Base-by-base conservation (phyloP, 2,329 filamentous ascomycete species). In the Diaporthe citri region DNA sequence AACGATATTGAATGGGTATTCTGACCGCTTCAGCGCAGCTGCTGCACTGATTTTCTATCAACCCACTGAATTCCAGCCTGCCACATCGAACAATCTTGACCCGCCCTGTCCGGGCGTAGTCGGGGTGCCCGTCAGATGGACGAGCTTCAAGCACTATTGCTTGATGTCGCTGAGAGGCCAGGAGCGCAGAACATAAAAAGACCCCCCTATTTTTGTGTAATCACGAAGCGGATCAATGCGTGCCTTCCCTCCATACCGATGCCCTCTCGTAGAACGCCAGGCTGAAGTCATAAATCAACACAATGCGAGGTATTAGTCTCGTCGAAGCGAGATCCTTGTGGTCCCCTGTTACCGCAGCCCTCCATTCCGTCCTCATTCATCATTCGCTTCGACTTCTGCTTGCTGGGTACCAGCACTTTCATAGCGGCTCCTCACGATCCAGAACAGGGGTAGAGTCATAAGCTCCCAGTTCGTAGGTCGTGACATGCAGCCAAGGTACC, bases 261-360 rank as follows among this genome's bases (percentile, higher is more conserved):
- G 73, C 75, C 75, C 67, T 59, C 46, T 72, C 73, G 43, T 62
- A 72, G 43, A 76, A 76, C 75, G 75, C 75, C 75, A 76, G 75
- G 75, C 75, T 76, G 72, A 76, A 75, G 51, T 48, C 62, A 76
- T 59, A 76, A 71, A 74, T 57, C 69, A 76, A 74, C 48, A 60
- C 74, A 76, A 64, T 76, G 75, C 62, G 71, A 72, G 66, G 56
- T 75, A 76, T 75, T 76, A 76, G 39, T 66, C 69, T 41, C 57
- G 48, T 59, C 25, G 75, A 69, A 36, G 64, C 36, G 62, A 56
- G 60, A 17, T 34, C 48, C 48, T 69, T 62, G 46, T 56, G 57
- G 66, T 72, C 25, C 25, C 28, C 57, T 55, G 39, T n/a, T 52
- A 25, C n/a, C 56, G 69, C 69, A 25, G 46, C 52, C 57, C 31